phyloP scores from a whole-genome alignment of 1,139 yeast genomes.

The Geotrichum australiense region DNA sequence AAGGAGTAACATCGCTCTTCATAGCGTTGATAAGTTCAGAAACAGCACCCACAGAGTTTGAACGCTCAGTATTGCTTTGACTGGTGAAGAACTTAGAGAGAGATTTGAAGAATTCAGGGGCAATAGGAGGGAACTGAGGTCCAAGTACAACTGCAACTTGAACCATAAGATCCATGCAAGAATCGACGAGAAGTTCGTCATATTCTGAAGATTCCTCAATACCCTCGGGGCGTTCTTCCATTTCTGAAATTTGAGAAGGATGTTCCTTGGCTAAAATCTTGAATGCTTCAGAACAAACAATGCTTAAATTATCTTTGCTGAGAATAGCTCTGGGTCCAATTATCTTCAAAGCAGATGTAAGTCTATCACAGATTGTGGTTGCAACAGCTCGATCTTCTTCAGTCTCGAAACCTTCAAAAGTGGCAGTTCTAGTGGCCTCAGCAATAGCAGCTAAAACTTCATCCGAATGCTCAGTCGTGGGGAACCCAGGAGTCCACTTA shows the following conservation, averaged over 20 bases:
- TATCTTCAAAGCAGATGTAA: constrained; percentile 60
- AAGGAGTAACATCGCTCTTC: constrained; percentile 55
- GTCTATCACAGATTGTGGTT: constrained; percentile 66
- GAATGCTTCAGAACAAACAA: constrained; percentile 63
- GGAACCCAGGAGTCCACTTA: constrained; percentile 67
- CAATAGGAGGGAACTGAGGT: constrained; percentile 64
- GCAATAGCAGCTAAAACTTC: constrained; percentile 50
- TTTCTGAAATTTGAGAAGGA: constrained; percentile 62
- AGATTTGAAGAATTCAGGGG: constrained; percentile 64
- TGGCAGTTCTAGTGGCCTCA: constrained; percentile 56
- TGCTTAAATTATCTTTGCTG: constrained; percentile 55
- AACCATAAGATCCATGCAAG: constrained; percentile 79
- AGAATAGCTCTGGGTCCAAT: constrained; percentile 68
- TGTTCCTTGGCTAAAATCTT: constrained; percentile 72
- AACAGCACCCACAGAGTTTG: constrained; percentile 77
- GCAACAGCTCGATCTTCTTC: constrained; percentile 81
- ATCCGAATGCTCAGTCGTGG: constrained; percentile 35
- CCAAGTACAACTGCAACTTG: constrained; percentile 69
- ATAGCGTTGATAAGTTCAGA: constrained; percentile 84
- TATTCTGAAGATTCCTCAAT: constrained; percentile 76
- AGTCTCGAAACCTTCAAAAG: constrained; percentile 57
- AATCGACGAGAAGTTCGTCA: constrained; percentile 77
- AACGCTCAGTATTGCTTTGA: constrained; percentile 68
- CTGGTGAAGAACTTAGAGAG: constrained; percentile 55
- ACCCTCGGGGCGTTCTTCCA: constrained; percentile 48